These are phyloP conservation scores for Solanum pinnatisectum DNA, from an alignment of 257 asterid species.

Conservation along the genomic window DNA sequence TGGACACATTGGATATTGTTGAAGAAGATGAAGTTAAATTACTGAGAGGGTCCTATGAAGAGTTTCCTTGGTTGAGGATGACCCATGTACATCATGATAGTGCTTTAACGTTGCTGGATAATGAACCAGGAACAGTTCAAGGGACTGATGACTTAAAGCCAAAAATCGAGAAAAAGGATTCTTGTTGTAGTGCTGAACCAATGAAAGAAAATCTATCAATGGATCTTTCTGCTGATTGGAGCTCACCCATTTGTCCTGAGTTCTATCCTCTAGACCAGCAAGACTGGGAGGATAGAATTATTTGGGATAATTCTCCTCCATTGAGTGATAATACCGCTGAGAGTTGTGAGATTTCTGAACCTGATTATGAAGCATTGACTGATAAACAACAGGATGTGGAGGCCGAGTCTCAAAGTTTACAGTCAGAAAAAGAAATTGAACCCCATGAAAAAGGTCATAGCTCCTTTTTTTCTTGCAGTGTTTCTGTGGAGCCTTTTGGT, in stretches of 20 bases:
- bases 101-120: conserved; percentile 13
- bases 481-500: conserved; percentile 64
- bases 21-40: conserved; percentile 91
- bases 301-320: conserved; percentile 78
- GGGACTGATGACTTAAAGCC: conserved; percentile 24
- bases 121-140: conserved; percentile 35
- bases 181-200: conserved; percentile 56
- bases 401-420: conserved; percentile 15
- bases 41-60: conserved; percentile 58
- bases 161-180: conserved; percentile 39
- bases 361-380: conserved; percentile 56
- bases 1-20: conserved; percentile 43
- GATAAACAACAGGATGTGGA: conserved; percentile 30
- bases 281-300: conserved; percentile 92
- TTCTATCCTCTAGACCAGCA: conserved; percentile 82
- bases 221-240: conserved; percentile 32
- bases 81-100: conserved; percentile 28
- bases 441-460: conserved; percentile 27
- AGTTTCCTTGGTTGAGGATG: conserved; percentile 44
- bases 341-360: conserved; percentile 80
- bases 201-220: conserved; percentile 37
- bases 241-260: conserved; percentile 28
- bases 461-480: conserved; percentile 21
- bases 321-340: conserved; percentile 42
- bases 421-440: conserved; percentile 29